Evolutionary conservation across 352 stramenopile species (phyloP).

Genomic region (Phytophthora aleatoria): DNA sequence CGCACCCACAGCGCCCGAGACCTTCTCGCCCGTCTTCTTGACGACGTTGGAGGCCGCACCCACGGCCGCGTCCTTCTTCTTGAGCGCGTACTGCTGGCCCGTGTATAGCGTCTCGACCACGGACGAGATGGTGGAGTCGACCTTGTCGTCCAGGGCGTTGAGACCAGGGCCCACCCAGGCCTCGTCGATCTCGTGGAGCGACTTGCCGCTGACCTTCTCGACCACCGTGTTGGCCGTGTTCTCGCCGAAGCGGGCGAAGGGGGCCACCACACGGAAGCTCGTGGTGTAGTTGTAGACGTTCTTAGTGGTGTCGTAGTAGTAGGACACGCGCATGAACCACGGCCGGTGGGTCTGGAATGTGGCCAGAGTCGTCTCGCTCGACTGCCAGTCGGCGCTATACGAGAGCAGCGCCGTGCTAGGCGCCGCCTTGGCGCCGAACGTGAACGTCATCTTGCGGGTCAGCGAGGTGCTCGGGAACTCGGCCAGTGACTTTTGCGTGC

Average conservation of each 20-base stretch:
- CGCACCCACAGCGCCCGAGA: conserved; percentile 47
- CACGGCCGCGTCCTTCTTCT: conserved; percentile 72
- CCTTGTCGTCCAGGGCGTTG: conserved; percentile 64
- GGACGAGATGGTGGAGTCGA: conserved; percentile 60
- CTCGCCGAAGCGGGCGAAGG: conserved; percentile 69
- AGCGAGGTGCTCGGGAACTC: conserved; percentile 34
- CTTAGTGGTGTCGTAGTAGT: conserved; percentile 86
- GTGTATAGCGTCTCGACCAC: conserved; percentile 59
- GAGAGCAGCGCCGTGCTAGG: conserved; percentile 35
- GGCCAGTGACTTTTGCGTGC: conserved; percentile 36
- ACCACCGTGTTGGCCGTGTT: conserved; percentile 70
- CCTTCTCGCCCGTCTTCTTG: conserved; percentile 47
- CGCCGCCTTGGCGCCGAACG: conserved; percentile 35
- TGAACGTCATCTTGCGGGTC: conserved; percentile 49
- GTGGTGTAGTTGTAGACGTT: conserved; percentile 83
- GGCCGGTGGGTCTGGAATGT: conserved; percentile 45
- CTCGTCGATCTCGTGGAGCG: conserved; percentile 60
- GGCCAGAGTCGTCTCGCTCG: conserved; percentile 27
- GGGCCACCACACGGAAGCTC: conserved; percentile 68
- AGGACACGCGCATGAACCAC: conserved; percentile 73
- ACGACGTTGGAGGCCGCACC: conserved; percentile 39
- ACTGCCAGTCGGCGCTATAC: conserved; percentile 36
- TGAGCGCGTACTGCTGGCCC: conserved; percentile 65
- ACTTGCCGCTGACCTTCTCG: conserved; percentile 63
- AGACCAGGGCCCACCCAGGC: conserved; percentile 55